These are phyloP conservation scores for Rubia balearica DNA, from an alignment of 305 asterid species.

Conservation along the genomic window DNA sequence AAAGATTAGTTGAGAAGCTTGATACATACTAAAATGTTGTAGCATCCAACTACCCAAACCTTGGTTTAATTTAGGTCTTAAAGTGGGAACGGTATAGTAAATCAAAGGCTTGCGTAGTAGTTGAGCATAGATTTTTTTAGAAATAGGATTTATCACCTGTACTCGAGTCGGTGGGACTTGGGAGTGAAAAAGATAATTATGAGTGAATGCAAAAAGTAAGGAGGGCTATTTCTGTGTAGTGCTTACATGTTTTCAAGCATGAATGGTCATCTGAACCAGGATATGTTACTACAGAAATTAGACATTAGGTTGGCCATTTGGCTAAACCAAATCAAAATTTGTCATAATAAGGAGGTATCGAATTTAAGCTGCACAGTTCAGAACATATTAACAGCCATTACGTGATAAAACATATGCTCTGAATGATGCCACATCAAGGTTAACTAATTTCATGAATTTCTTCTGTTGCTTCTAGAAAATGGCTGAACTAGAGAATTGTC, in stretches of 20 bases:
- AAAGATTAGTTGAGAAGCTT: not conserved
- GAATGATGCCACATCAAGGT: not conserved
- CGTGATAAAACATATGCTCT: not conserved
- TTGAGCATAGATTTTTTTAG: not conserved
- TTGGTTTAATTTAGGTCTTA: not conserved
- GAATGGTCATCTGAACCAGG: not conserved
- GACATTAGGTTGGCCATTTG: not conserved
- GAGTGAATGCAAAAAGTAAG: not conserved
- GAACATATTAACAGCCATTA: not conserved
- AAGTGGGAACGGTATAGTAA: not conserved
- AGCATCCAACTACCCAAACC: not conserved
- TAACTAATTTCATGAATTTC: conserved; percentile 13
- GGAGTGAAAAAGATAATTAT: not conserved
- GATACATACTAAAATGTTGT: not conserved
- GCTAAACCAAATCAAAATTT: not conserved
- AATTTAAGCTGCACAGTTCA: not conserved
- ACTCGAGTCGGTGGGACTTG: not conserved
- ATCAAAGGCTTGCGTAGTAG: not conserved
- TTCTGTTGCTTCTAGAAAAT: conserved; percentile 42
- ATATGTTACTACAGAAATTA: too few relatives aligned
- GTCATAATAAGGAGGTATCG: too few relatives aligned
- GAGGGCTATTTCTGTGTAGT: not conserved
- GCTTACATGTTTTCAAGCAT: not conserved
- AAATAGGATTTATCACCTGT: not conserved
- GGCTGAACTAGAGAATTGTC: conserved; percentile 56